Evolutionary conservation across 2,329 filamentous ascomycete species (phyloP).

Genomic region (Microcyclospora tardicrescens): DNA sequence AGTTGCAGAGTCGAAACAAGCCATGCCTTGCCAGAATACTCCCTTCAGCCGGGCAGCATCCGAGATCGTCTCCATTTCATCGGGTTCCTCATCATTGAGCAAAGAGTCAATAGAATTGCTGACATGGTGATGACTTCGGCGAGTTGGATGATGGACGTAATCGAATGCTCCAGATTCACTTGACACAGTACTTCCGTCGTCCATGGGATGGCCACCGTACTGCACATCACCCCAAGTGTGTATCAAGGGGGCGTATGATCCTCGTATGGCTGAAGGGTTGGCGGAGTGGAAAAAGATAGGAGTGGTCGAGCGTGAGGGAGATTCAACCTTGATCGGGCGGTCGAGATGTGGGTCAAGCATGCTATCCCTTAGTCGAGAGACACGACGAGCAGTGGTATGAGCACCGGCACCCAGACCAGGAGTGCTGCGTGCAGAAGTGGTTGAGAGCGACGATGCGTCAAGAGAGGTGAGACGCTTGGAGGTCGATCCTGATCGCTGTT

Average conservation of each 20-base stretch:
- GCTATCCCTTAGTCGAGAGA: constrained; percentile 13
- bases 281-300: constrained; percentile 9
- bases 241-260: constrained; percentile 24
- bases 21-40: constrained; percentile 64
- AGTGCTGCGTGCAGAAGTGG: constrained; percentile 13
- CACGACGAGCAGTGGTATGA: not conserved
- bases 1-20: constrained; percentile 67
- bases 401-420: constrained; percentile 3
- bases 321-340: constrained; percentile 13
- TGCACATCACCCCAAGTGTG: constrained; percentile 23
- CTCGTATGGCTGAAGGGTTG: constrained; percentile 6
- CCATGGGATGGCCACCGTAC: constrained; percentile 3
- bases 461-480: no score
- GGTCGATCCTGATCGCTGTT: not conserved
- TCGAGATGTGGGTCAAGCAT: constrained; percentile 20
- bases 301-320: constrained; percentile 16
- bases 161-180: no score
- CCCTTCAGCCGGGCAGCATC: constrained; percentile 50
- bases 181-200: no score
- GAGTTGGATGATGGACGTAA: not conserved
- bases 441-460: not conserved
- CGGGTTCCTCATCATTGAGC: constrained; percentile 9
- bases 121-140: constrained; percentile 2
- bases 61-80: constrained; percentile 12
- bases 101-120: constrained; percentile 3